A percentile compares a stretch with the other conserved stretches of the same genome.
These are phyloP conservation scores for Jatropha multifida DNA, from an alignment of 441 rosid species.

Conservation along the genomic window DNA sequence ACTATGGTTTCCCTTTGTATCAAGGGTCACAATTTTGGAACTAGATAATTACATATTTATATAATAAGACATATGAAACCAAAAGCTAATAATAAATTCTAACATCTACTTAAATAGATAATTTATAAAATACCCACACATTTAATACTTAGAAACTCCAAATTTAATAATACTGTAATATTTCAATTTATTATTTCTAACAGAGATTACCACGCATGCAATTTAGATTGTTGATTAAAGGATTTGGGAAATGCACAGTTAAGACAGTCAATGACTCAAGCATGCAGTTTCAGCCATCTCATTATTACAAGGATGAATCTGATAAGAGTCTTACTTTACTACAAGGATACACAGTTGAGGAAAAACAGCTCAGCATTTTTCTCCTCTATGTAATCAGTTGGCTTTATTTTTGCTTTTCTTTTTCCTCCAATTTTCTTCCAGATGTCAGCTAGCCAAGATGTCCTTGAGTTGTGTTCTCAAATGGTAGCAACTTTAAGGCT, in stretches of 20 bases:
- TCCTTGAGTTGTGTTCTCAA: background rate
- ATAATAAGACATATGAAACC: too few species aligned
- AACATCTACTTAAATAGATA: too few species aligned
- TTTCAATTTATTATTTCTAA: too few species aligned
- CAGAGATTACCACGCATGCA: background rate
- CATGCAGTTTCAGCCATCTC: background rate
- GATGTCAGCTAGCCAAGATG: background rate
- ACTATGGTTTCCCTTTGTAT: too few species aligned
- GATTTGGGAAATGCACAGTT: background rate
- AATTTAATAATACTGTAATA: too few species aligned
- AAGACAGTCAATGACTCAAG: background rate
- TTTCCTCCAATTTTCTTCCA: background rate
- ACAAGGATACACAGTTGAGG: background rate
- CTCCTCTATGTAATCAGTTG: background rate
- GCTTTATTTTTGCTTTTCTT: background rate
- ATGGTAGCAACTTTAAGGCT: background rate
- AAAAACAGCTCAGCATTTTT: background rate
- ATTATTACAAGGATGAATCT: constrained; percentile 5
- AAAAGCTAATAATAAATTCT: too few species aligned
- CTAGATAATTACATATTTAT: too few species aligned
- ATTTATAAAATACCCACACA: too few species aligned
- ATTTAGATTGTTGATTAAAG: background rate
- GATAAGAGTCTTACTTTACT: background rate
- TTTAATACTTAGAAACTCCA: too few species aligned
- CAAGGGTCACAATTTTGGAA: too few species aligned